phyloP scores from a whole-genome alignment of 257 asterid species.

The Verbena officinalis region DNA sequence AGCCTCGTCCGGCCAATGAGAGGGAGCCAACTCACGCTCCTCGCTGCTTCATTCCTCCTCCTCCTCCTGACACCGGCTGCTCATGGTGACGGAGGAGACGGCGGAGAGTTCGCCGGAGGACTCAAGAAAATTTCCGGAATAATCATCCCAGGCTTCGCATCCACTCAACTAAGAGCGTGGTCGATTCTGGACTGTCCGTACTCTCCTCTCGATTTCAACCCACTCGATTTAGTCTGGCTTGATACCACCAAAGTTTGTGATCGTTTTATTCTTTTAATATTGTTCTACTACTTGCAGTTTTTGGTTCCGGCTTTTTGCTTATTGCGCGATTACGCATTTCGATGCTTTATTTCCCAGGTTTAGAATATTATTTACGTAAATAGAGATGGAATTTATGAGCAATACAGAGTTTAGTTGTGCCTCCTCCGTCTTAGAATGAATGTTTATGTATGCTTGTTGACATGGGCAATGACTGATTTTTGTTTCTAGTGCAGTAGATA shows the following conservation, averaged over 20 bases:
- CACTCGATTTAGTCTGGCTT: constrained; percentile 99
- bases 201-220: constrained; percentile 95
- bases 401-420: neutral
- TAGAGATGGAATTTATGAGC: constrained; percentile 13
- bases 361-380: neutral
- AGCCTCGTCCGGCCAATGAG: constrained; percentile 49
- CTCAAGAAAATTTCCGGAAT: constrained; percentile 79
- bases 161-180: constrained; percentile 97
- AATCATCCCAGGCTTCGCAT: constrained; percentile 96
- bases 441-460: constrained; percentile 16
- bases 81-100: constrained; percentile 43
- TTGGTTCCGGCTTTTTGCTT: constrained; percentile 3
- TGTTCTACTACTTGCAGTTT: constrained; percentile 6
- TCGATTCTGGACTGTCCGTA: constrained; percentile 95
- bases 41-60: constrained; percentile 42
- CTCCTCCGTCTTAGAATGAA: constrained; percentile 1
- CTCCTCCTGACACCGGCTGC: constrained; percentile 41
- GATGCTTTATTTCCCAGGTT: neutral
- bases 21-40: constrained; percentile 46
- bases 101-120: constrained; percentile 52
- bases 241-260: constrained; percentile 81
- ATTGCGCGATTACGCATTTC: neutral
- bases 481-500: constrained; percentile 8
- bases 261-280: neutral
- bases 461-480: neutral